These are phyloP conservation scores for Lactifluus echinatus DNA, from an alignment of 768 basidiomycete species.

Conservation along the genomic window DNA sequence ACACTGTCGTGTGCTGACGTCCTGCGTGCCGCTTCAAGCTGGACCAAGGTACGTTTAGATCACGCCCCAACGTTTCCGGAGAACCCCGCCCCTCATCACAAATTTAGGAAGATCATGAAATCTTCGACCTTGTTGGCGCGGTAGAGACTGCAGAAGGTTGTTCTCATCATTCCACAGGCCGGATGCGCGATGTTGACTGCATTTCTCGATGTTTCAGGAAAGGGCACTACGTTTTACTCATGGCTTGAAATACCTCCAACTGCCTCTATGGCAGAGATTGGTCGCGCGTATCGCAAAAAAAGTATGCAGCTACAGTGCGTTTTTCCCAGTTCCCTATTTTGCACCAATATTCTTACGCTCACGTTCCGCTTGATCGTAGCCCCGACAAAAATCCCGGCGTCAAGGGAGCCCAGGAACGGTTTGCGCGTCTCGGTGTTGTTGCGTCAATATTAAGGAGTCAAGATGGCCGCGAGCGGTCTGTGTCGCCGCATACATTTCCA, in stretches of 20 bases:
- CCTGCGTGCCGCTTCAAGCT: slow-evolving; percentile 32
- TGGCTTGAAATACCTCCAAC: slow-evolving; percentile 76
- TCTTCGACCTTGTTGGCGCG: slow-evolving; percentile 85
- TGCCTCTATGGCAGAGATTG: slow-evolving; percentile 69
- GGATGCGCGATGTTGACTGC: neutral
- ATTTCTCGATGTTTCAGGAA: slow-evolving; percentile 36
- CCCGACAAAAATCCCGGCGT: slow-evolving; percentile 93
- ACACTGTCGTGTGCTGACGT: neutral
- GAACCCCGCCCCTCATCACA: neutral
- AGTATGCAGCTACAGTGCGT: slow-evolving; percentile 85
- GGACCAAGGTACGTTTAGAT: slow-evolving; percentile 50
- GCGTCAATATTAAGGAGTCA: slow-evolving; percentile 68
- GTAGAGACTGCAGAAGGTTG: slow-evolving; percentile 73
- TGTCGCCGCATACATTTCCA: neutral
- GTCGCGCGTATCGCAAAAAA: slow-evolving; percentile 85
- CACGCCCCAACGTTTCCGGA: neutral
- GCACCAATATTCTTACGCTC: neutral
- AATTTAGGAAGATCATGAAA: slow-evolving; percentile 83
- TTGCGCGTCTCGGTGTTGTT: slow-evolving; percentile 86
- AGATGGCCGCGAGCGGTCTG: slow-evolving; percentile 70
- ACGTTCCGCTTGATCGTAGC: slow-evolving; percentile 32
- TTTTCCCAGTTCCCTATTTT: neutral
- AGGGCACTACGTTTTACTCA: slow-evolving; percentile 92
- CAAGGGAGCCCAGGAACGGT: slow-evolving; percentile 77
- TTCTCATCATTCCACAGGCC: slow-evolving; percentile 8